Percentiles rank a stretch among this genome's conserved stretches.
phyloP scores from a whole-genome alignment of 352 stramenopile genomes.

The Pythium guiyangense region DNA sequence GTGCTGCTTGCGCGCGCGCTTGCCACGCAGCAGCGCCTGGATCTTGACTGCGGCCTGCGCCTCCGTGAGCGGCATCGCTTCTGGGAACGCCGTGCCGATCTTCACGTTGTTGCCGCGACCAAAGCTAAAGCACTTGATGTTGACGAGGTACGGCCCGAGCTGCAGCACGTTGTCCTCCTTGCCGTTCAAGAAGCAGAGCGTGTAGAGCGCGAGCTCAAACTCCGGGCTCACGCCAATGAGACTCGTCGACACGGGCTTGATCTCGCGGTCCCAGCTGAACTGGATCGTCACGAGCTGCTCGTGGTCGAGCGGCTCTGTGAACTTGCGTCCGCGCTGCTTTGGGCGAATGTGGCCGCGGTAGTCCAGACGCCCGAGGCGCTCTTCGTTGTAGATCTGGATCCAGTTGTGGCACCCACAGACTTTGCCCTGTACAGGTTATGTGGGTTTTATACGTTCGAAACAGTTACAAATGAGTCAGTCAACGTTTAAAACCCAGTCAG shows the following conservation, averaged over 20 bases:
- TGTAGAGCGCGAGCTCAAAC: slow-evolving; percentile 97
- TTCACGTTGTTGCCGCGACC: slow-evolving; percentile 64
- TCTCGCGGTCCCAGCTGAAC: slow-evolving; percentile 89
- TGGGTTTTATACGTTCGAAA: neutral
- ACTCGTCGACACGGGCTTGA: slow-evolving; percentile 90
- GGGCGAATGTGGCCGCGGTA: slow-evolving; percentile 94
- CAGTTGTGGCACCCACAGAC: slow-evolving; percentile 96
- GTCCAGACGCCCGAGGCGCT: slow-evolving; percentile 90
- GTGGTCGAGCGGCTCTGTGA: slow-evolving; percentile 74
- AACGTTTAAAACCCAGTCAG: too few species aligned
- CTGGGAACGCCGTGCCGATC: slow-evolving; percentile 79
- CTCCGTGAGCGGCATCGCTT: slow-evolving; percentile 65
- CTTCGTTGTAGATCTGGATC: slow-evolving; percentile 96
- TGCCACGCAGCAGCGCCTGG: slow-evolving; percentile 56
- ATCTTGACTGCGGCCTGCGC: slow-evolving; percentile 75
- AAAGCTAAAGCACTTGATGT: slow-evolving; percentile 90
- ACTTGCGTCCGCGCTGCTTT: slow-evolving; percentile 59
- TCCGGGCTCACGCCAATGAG: slow-evolving; percentile 94
- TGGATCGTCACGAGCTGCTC: slow-evolving; percentile 94
- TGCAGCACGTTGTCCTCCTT: slow-evolving; percentile 86
- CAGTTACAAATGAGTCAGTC: neutral
- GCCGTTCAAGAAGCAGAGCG: slow-evolving; percentile 92
- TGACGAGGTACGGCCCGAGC: slow-evolving; percentile 78
- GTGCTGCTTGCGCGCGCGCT: slow-evolving; percentile 30
- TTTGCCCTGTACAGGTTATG: slow-evolving; percentile 69